Conservation (phyloP, 2,329 filamentous ascomycete species). For the Diplocarpon mali region DNA sequence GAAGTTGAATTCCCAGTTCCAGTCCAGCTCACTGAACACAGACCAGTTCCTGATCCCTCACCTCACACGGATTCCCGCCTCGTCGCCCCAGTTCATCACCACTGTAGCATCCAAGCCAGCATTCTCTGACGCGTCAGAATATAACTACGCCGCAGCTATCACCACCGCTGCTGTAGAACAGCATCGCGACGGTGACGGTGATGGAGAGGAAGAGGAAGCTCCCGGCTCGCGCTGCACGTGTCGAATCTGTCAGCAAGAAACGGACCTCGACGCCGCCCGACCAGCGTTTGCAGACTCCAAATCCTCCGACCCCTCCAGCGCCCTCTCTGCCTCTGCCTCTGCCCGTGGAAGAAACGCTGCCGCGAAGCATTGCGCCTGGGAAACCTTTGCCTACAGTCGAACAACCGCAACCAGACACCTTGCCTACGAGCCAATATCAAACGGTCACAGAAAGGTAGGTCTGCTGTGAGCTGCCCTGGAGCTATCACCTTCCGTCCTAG, state of each 20-base stretch:
- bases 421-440: slow-evolving; percentile 58
- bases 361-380: slow-evolving; percentile 50
- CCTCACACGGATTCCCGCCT: background rate
- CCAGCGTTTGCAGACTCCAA: slow-evolving; percentile 36
- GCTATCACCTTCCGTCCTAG: background rate
- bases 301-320: slow-evolving; percentile 19
- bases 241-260: slow-evolving; percentile 49
- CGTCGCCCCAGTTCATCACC: background rate
- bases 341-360: slow-evolving; percentile 36
- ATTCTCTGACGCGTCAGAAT: slow-evolving; percentile 18
- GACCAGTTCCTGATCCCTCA: slow-evolving; percentile 3
- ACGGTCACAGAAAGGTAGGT: slow-evolving; percentile 59
- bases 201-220: slow-evolving; percentile 60
- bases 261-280: slow-evolving; percentile 45
- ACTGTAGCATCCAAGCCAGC: slow-evolving; percentile 6
- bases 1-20: too few species aligned
- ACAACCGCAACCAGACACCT: slow-evolving; percentile 50
- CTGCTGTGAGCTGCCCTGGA: too few species aligned
- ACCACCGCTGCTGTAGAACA: slow-evolving; percentile 4
- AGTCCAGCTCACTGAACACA: too few species aligned
- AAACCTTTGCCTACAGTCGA: slow-evolving; percentile 62
- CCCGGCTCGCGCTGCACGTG: slow-evolving; percentile 49
- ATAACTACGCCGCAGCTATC: slow-evolving; percentile 8
- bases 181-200: slow-evolving; percentile 9
- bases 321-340: slow-evolving; percentile 20